Base-by-base conservation (phyloP, 2,329 filamentous ascomycete species). In the Fusarium camptoceras region DNA sequence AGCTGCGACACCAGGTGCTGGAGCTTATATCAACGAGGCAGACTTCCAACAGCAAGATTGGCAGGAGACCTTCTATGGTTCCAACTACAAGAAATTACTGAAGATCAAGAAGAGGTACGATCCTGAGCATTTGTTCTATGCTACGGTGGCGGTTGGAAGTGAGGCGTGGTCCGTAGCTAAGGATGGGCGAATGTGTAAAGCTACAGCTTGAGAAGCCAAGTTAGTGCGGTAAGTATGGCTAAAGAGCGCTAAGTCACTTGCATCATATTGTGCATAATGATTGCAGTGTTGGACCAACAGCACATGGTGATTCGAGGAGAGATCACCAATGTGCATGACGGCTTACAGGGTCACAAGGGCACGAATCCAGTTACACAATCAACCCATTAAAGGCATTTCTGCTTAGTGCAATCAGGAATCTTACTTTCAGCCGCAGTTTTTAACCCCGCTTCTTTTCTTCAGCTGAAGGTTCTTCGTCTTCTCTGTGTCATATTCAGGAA, bases 31-130 rank as follows among this genome's bases (percentile, higher is more conserved):
- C 78, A 87, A 86, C 64, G 86, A 88, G 76, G 85, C 82, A 1
- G 81, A 86, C 71, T 83, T 84, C 51, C 76, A 77, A 31, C 78
- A 85, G 66, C 76, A 74, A 0, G 62, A 82, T 34, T 86, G 79
- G 75, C 78, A 85, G 73, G 34, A 79, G 14, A 76, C 70, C 3
- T 86, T 86, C 68, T 87, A 81, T 59, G 85, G 85, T 0, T 53
- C 12, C 3, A 85, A 85, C 58, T 87, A 87, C 50, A 65, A 71
- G 0, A 71, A 61, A 12, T 68, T 87, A 16, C 20, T 49, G 25
- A 3, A 78, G 37, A 42, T 89, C 39, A 89, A 89, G 80, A 73
- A 79, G 30, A 83, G 81, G 71, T 88, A 83, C 62, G 87, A 88
- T 71, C 79, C 83, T 3, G 46, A 77, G 1, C 68, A 74, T 5